Evolutionary conservation across 2,329 filamentous ascomycete genomes (phyloP).

Genomic region (Apiospora malaysiana): DNA sequence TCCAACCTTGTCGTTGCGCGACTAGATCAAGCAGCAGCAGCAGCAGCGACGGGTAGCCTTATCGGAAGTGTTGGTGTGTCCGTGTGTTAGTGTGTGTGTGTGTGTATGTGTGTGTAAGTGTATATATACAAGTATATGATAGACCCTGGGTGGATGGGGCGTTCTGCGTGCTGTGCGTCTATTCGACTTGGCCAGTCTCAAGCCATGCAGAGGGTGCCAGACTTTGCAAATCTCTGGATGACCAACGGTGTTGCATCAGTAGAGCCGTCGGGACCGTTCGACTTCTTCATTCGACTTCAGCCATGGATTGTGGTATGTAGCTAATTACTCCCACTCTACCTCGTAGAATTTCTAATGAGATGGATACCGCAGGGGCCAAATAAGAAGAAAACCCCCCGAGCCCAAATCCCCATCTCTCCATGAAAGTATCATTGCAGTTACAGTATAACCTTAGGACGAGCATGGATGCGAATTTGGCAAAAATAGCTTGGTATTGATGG

Average conservation of each 20-base stretch:
- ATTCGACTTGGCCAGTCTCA: background rate
- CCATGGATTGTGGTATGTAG: background rate
- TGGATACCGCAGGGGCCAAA: background rate
- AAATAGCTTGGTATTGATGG: constrained; percentile 5
- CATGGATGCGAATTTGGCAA: constrained; percentile 7
- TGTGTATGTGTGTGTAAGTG: background rate
- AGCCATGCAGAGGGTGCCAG: background rate
- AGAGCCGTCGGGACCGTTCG: background rate
- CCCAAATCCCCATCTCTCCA: background rate
- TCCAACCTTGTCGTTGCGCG: constrained; percentile 14
- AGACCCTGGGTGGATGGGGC: background rate
- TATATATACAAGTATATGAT: background rate
- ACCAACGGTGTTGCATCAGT: constrained; percentile 6
- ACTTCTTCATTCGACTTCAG: background rate
- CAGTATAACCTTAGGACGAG: background rate
- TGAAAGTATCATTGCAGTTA: background rate
- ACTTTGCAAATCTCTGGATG: background rate
- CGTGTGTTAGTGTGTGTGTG: background rate
- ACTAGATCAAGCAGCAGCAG: constrained; percentile 3
- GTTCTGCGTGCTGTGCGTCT: background rate
- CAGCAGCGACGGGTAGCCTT: constrained; percentile 1
- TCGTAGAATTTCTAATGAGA: constrained; percentile 1
- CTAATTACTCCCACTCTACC: background rate
- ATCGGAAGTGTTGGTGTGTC: background rate
- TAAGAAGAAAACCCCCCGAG: background rate